Evolutionary conservation across 148 eudicot genomes (phyloP).

Genomic region (Bassia scoparia): DNA sequence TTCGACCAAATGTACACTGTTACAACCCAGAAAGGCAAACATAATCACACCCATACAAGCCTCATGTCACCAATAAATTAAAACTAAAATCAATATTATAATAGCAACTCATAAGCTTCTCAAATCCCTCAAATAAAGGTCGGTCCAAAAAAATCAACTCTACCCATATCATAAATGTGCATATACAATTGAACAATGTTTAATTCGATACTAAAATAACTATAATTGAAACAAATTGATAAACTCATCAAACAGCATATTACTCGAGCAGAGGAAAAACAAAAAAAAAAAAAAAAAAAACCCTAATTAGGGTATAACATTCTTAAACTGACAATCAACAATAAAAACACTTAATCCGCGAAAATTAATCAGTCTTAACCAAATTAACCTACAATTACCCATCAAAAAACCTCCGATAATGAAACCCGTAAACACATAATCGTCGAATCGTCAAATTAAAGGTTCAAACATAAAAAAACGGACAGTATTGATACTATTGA

Average conservation of each 20-base stretch:
- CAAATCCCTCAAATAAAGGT: background rate
- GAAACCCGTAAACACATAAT: background rate
- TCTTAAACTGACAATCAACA: background rate
- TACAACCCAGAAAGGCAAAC: background rate
- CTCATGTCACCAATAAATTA: no score
- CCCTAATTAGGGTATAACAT: background rate
- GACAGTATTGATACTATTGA: no score
- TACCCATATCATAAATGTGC: background rate
- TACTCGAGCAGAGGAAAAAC: background rate
- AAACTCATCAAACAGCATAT: background rate
- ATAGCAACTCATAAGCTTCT: background rate
- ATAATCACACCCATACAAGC: background rate
- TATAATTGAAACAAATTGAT: no score
- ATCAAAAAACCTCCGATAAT: no score
- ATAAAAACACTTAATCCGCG: background rate
- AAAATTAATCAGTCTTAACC: no score
- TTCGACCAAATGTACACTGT: background rate
- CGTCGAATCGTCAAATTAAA: background rate
- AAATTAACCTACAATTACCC: background rate
- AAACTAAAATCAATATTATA: no score
- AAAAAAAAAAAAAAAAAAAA: no score
- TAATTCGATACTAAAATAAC: background rate
- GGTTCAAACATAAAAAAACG: background rate
- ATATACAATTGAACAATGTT: background rate
- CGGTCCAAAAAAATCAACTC: background rate